Conservation (phyloP, 495 filamentous ascomycete species). For the Bathelium albidoporum region DNA sequence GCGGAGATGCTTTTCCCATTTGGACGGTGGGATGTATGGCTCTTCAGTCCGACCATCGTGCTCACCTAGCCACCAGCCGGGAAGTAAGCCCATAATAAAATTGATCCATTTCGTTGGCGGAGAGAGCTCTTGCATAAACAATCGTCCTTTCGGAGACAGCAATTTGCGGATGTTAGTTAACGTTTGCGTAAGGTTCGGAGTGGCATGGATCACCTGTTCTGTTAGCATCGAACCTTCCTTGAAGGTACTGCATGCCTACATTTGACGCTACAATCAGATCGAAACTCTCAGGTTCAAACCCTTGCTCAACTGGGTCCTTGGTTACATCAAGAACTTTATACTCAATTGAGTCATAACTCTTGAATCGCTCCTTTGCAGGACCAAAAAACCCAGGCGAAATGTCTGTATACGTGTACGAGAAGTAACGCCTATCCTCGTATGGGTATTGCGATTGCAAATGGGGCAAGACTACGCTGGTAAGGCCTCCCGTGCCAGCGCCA, state of each 20-base stretch:
- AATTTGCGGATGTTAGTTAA: slow-evolving; percentile 12
- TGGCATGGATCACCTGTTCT: slow-evolving; percentile 15
- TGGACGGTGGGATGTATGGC: background rate
- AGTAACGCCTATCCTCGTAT: background rate
- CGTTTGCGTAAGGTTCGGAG: slow-evolving; percentile 6
- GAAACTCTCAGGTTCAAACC: slow-evolving; percentile 13
- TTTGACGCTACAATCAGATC: slow-evolving; percentile 18
- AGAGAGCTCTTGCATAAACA: slow-evolving; percentile 13
- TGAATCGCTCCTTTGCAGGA: slow-evolving; percentile 12
- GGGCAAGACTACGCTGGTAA: slow-evolving; percentile 8
- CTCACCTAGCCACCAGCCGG: slow-evolving; percentile 12
- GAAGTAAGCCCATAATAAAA: slow-evolving; percentile 6
- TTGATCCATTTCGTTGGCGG: background rate
- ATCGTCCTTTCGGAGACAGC: slow-evolving; percentile 17
- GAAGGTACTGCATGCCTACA: background rate
- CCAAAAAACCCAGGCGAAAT: slow-evolving; percentile 17
- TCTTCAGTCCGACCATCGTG: background rate
- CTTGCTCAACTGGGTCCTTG: slow-evolving; percentile 18
- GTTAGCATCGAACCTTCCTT: background rate
- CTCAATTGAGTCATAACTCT: slow-evolving; percentile 4
- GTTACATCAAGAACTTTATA: slow-evolving; percentile 18
- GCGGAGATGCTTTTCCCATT: slow-evolving; percentile 20
- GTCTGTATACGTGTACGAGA: slow-evolving; percentile 18
- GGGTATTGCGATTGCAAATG: background rate
- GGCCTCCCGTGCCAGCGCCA: slow-evolving; percentile 20